phyloP scores from a whole-genome alignment of 2,329 filamentous ascomycete species.

The Cladophialophora yegresii region DNA sequence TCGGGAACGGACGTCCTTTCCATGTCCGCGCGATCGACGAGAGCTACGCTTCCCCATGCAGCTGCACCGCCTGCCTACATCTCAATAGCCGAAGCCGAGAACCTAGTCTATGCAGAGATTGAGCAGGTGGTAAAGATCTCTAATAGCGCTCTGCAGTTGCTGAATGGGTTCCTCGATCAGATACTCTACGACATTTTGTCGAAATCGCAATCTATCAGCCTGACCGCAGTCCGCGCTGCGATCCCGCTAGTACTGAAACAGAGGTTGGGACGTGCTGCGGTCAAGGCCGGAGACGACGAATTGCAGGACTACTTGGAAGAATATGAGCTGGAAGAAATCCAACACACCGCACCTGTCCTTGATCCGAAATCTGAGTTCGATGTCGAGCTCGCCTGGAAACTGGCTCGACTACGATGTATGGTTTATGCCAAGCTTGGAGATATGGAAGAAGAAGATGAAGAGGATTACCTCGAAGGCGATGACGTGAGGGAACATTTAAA shows the following conservation, averaged over 20 bases:
- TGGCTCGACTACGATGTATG: conserved; percentile 91
- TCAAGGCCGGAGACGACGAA: conserved; percentile 81
- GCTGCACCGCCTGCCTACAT: conserved; percentile 84
- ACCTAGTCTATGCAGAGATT: conserved; percentile 87
- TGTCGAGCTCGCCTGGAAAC: conserved; percentile 90
- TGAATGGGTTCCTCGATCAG: conserved; percentile 93
- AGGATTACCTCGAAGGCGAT: conserved; percentile 80
- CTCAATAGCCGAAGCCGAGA: conserved; percentile 80
- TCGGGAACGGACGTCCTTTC: conserved; percentile 37
- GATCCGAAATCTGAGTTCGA: conserved; percentile 68
- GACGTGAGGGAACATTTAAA: conserved; percentile 56
- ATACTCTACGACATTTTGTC: conserved; percentile 88
- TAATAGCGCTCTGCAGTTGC: conserved; percentile 68
- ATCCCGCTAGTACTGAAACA: conserved; percentile 85
- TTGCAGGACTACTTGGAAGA: conserved; percentile 83
- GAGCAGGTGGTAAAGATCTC: conserved; percentile 76
- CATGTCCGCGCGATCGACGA: conserved; percentile 30
- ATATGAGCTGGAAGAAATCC: conserved; percentile 66
- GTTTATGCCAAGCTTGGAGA: conserved; percentile 96
- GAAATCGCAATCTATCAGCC: conserved; percentile 72
- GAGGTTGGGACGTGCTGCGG: conserved; percentile 80
- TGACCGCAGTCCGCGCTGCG: conserved; percentile 74
- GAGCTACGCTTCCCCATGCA: conserved; percentile 27
- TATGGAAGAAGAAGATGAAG: conserved; percentile 97
- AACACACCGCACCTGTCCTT: conserved; percentile 56